These are phyloP conservation scores for Komagataella populi DNA, from an alignment of 805 yeast genomes.

Conservation along the genomic window DNA sequence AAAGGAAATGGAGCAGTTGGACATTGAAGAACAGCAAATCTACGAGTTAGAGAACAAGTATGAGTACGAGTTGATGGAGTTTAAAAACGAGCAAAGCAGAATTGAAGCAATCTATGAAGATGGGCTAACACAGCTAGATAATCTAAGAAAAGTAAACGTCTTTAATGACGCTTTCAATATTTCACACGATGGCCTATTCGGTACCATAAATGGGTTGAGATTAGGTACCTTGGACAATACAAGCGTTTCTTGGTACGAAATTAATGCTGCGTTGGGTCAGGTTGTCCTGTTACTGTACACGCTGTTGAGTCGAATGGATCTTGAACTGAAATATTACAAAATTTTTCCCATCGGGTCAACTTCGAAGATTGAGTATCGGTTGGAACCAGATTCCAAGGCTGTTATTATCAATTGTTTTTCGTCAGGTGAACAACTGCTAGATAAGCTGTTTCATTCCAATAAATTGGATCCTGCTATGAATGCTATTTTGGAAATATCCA, in stretches of 20 bases:
- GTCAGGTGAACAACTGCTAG: constrained; percentile 60
- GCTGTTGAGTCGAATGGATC: constrained; percentile 38
- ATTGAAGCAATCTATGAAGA: constrained; percentile 48
- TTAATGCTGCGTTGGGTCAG: constrained; percentile 87
- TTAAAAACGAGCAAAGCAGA: constrained; percentile 43
- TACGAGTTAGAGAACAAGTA: constrained; percentile 38
- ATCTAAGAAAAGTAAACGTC: constrained; percentile 63
- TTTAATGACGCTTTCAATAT: constrained; percentile 76
- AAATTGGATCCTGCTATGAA: constrained; percentile 74
- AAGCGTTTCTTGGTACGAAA: constrained; percentile 78
- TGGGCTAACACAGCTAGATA: constrained; percentile 53
- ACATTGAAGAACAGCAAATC: constrained; percentile 30
- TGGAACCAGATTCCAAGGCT: constrained; percentile 19
- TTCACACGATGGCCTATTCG: constrained; percentile 73
- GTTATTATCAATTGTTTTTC: constrained; percentile 44
- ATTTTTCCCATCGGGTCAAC: constrained; percentile 76
- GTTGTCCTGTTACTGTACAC: constrained; percentile 57
- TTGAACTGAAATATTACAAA: constrained; percentile 45
- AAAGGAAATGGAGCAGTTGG: constrained; percentile 20
- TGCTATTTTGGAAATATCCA: constrained; percentile 51
- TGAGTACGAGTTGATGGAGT: constrained; percentile 36
- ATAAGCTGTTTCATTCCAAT: constrained; percentile 59
- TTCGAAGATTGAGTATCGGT: constrained; percentile 53
- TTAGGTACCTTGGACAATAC: constrained; percentile 53
- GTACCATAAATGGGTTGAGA: constrained; percentile 75